Base-by-base conservation (phyloP, 2,329 filamentous ascomycete genomes). In the Paecilomyces sp. region DNA sequence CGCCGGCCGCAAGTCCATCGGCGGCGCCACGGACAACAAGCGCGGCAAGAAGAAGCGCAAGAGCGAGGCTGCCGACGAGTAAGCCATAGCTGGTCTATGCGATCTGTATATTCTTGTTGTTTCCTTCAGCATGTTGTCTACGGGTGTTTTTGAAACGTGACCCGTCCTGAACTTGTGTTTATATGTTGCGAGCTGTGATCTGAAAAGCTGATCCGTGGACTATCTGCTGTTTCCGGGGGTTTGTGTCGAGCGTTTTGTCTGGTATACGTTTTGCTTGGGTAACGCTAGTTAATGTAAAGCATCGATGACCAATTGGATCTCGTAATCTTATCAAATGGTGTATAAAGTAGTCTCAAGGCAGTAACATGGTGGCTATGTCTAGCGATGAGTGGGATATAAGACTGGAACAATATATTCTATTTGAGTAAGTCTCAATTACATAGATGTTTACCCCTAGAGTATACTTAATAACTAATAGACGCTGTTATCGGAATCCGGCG, bases 41-140 rank as follows among this genome's bases (percentile, higher is more conserved):
- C 72, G 73, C 63, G 67, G 65, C 41, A 73, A 71, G 65, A 81
- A 80, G 73, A 81, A 80, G 76, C 73, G 75, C 63, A 79, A 79
- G 75, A 79, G 77, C 64, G 76, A 78, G 62, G 71, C 63, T 36
- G 66, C 53, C 31, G 62, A 33, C 28, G 64, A 68, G 13, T 67
- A 70, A 58, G 70, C 64, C 64, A 56, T 57, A 55, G 62, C 31
- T 64, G 50, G 51, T 59, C 51, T 55, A 59, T 25, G 52, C 60
- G 47, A 33, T 55, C 24, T 25, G 50, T 54, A 47, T 60, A 52
- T 63, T 60, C 47, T 47, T 60, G 55, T 57, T 53, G 55, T 57
- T 53, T 47, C 54, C 18, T 33, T 55, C 15, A 15, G 12, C 25
- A 34, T 30, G 54, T 33, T 24, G 18, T 25, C 51, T 15, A 30